Base-by-base conservation (phyloP, 2,329 filamentous ascomycete genomes). In the Alternaria longipes region DNA sequence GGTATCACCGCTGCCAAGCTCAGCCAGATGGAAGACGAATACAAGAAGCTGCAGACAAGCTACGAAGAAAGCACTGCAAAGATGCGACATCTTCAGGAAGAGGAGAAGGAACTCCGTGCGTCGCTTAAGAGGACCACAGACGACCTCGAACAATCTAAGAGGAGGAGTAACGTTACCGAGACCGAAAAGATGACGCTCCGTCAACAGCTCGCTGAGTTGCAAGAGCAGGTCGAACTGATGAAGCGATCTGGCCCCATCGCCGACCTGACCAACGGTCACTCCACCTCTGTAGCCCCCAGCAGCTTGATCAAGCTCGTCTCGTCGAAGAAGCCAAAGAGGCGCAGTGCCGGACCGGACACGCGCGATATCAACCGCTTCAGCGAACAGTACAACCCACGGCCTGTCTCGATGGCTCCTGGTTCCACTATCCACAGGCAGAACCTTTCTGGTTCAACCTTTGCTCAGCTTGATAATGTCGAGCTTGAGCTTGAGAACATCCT, bases 301-400 rank as follows among this genome's bases (percentile, higher is more conserved):
- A 94, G 93, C 42, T 87, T 99, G 64, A 97, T 99, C 85, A 99
- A 98, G 79, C 85, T 99, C 34, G 95, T 99, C 26, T 92, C 94
- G 2, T 94, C 93, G 51, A 98, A 98, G 88, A 97, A 97, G 82
- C 93, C 94, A 42, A 97, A 98, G 85, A 87, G 95, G 74, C 88
- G 95, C 68, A 98, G 94, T 78, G 94, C 93, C 59, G 94, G 93
- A 47, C 90, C 91, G 18, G 94, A 97, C 79, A 89, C 89, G 61
- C 90, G 92, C 70, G 91, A 94, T 46, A 84, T 92, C 70, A 94
- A 98, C 81, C 90, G 95, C 65, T 96, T 96, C 84, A 97, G 93
- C 79, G 90, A 87, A 61, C 90, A 93, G 9, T 99, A 95, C 85
- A 97, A 95, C 81, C 95, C 95, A 64, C 89, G 95, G 24, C 95